Conservation (phyloP, 78 protist species). For the Dictyostelium intermedium region DNA sequence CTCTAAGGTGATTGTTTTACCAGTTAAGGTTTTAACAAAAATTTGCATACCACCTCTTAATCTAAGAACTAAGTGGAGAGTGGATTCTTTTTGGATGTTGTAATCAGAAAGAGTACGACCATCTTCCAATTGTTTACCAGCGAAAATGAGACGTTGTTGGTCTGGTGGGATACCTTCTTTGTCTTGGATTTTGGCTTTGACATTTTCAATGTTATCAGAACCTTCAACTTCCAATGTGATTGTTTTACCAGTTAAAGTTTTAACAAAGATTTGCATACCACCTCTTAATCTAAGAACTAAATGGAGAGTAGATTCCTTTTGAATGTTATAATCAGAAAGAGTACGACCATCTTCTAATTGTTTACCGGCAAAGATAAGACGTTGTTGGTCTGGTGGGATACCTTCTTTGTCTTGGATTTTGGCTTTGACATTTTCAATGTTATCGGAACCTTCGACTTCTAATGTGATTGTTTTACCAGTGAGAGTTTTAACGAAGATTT, state of each 20-base stretch:
- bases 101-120: conserved; percentile 98
- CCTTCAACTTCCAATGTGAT: conserved; percentile 98
- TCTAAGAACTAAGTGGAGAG: conserved; percentile 95
- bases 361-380: conserved; percentile 99
- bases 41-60: conserved; percentile 93
- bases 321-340: conserved; percentile 98
- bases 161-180: conserved; percentile 99
- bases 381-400: conserved; percentile 99
- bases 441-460: conserved; percentile 97
- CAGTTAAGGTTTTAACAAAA: conserved; percentile 98
- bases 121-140: conserved; percentile 99
- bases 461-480: conserved; percentile 91
- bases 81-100: conserved; percentile 99
- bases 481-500: conserved; percentile 90
- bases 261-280: conserved; percentile 97
- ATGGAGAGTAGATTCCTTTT: conserved; percentile 98
- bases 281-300: conserved; percentile 90
- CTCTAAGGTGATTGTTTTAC: conserved; percentile 99
- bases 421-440: conserved; percentile 97
- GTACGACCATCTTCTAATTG: conserved; percentile 99
- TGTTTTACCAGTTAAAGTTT: conserved; percentile 99
- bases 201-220: conserved; percentile 97
- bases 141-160: conserved; percentile 98
- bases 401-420: conserved; percentile 99
- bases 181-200: conserved; percentile 99